Percentiles rank a stretch among this genome's conserved stretches.
These are phyloP conservation scores for Solanum sparsipilum DNA, from an alignment of 257 asterid species.

Conservation along the genomic window DNA sequence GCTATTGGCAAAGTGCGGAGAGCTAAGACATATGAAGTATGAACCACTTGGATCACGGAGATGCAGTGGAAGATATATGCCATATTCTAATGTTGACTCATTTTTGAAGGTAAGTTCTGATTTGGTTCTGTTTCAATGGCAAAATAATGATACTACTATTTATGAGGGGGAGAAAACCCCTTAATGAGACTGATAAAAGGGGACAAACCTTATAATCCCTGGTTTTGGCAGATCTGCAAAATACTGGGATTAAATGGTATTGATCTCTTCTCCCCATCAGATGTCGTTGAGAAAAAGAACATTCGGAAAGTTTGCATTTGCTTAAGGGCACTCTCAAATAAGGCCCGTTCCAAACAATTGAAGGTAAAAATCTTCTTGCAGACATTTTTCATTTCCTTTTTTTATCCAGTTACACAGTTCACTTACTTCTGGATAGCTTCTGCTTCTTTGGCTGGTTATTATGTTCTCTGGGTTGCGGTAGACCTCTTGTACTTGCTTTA, in stretches of 20 bases:
- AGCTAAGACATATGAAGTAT: constrained; percentile 50
- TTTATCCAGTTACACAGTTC: not conserved
- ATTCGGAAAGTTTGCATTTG: constrained; percentile 84
- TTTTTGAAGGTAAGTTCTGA: constrained; percentile 56
- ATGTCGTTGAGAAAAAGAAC: constrained; percentile 79
- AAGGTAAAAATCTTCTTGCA: constrained; percentile 29
- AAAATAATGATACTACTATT: not conserved
- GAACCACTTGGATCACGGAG: constrained; percentile 52
- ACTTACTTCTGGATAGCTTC: not conserved
- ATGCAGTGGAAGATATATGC: constrained; percentile 78
- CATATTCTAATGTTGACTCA: constrained; percentile 86
- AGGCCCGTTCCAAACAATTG: constrained; percentile 70
- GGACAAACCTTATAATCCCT: not conserved
- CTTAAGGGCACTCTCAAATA: constrained; percentile 72
- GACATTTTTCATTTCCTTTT: not conserved
- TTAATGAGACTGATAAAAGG: not conserved
- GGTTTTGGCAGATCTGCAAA: constrained; percentile 51
- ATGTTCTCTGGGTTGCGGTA: not conserved
- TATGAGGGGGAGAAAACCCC: not conserved
- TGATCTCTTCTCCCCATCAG: constrained; percentile 91
- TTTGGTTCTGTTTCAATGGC: not conserved
- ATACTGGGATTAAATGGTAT: constrained; percentile 83
- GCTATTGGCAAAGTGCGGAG: constrained; percentile 56
- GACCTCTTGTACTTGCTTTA: not conserved
- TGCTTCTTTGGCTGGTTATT: not conserved